A percentile compares a stretch with the other conserved stretches of the same genome.
These are phyloP conservation scores for Pneumocystis canis DNA, from an alignment of 1,139 yeast genomes.

Conservation along the genomic window DNA sequence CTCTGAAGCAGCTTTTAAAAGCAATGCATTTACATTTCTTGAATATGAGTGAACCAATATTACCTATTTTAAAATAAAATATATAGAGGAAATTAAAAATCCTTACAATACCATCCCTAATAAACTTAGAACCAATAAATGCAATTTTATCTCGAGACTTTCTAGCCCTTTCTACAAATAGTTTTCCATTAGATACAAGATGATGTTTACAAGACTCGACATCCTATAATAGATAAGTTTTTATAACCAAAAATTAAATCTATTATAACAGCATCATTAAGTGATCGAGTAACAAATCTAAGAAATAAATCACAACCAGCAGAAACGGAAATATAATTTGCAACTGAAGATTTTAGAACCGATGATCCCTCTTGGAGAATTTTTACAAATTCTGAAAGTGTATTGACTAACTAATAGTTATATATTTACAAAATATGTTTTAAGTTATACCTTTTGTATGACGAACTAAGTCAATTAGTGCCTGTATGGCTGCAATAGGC, in stretches of 20 bases:
- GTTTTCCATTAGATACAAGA: constrained; percentile 81
- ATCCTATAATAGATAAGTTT: constrained; percentile 28
- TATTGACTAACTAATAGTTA: constrained; percentile 34
- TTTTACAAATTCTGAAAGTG: constrained; percentile 83
- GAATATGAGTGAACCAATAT: constrained; percentile 85
- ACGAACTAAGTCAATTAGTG: constrained; percentile 67
- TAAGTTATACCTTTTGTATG: constrained; percentile 45
- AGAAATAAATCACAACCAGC: constrained; percentile 97
- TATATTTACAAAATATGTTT: neutral
- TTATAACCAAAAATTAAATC: neutral
- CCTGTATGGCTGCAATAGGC: constrained; percentile 98
- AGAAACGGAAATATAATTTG: constrained; percentile 79
- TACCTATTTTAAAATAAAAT: constrained; percentile 13
- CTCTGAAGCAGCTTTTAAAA: constrained; percentile 58
- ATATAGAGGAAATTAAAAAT: neutral
- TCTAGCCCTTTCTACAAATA: constrained; percentile 84
- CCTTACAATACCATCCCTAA: constrained; percentile 72
- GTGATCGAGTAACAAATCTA: constrained; percentile 80
- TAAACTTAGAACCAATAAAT: constrained; percentile 71
- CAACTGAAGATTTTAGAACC: constrained; percentile 59
- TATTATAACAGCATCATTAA: constrained; percentile 43
- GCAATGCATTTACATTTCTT: constrained; percentile 69
- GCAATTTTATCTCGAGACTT: constrained; percentile 82
- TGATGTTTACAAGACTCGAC: constrained; percentile 92
- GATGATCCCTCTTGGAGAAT: constrained; percentile 63